phyloP scores from a whole-genome alignment of 2,329 filamentous ascomycete genomes.

The Diaporthe sp. region DNA sequence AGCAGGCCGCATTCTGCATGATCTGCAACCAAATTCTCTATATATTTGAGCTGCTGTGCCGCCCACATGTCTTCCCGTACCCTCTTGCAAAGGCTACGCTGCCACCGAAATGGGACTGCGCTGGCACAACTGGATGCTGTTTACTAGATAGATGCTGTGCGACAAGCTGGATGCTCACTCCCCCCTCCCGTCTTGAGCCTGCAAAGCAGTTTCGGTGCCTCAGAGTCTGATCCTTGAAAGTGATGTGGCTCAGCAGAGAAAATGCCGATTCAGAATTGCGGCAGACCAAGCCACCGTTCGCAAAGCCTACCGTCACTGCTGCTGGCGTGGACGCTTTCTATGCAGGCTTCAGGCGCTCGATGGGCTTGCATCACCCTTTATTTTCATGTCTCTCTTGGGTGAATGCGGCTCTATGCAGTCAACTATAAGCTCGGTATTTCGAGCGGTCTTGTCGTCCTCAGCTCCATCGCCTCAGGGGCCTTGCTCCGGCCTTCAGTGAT shows the following conservation, averaged over 20 bases:
- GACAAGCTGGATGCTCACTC: not conserved
- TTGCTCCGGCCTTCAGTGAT: not conserved
- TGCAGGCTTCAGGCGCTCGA: not conserved
- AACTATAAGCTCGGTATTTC: not conserved
- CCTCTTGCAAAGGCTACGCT: not conserved
- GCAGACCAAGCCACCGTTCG: not conserved
- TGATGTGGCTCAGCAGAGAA: not conserved
- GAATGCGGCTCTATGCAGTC: not conserved
- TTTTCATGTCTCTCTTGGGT: not conserved
- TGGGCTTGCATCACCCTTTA: not conserved
- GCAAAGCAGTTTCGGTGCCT: not conserved
- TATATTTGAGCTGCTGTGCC: not conserved
- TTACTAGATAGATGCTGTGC: not conserved
- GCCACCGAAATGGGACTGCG: not conserved
- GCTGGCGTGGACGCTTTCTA: not conserved
- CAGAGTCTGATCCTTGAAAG: not conserved
- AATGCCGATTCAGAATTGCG: not conserved
- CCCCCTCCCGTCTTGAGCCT: not conserved
- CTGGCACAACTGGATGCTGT: not conserved
- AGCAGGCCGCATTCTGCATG: not conserved
- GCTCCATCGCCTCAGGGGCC: not conserved
- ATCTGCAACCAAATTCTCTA: not conserved
- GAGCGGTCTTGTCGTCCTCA: not conserved
- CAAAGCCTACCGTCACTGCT: not conserved
- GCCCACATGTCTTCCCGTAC: not conserved